Evolutionary conservation across 306 rosid species (phyloP).

Genomic region (Ammopiptanthus mongolicus): DNA sequence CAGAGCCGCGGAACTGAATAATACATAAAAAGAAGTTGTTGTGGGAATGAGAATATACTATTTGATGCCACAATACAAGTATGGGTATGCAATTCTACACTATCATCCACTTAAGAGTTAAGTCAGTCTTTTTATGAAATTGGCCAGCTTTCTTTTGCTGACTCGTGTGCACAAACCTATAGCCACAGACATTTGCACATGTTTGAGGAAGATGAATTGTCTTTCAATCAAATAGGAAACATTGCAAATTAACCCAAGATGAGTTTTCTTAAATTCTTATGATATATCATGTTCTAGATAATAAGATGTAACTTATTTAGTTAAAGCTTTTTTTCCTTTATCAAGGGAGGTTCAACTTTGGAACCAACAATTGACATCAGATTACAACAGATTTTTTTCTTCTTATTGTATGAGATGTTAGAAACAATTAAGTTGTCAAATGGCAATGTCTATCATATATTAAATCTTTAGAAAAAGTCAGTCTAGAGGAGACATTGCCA

Average conservation of each 20-base stretch:
- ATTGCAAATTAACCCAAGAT: conserved; percentile 2
- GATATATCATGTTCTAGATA: not conserved
- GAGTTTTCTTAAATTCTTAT: too few relatives aligned
- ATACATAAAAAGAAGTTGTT: conserved; percentile 6
- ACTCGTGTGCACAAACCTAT: not conserved
- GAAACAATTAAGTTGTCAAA: conserved; percentile 1
- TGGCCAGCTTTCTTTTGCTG: not conserved
- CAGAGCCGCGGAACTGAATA: conserved; percentile 71
- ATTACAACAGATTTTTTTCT: not conserved
- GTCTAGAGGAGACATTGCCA: not conserved
- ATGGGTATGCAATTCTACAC: conserved; percentile 13
- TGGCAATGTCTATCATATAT: not conserved
- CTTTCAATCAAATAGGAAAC: not conserved
- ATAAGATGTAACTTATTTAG: conserved; percentile 11
- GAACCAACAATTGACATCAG: not conserved
- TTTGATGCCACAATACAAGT: not conserved
- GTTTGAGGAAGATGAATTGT: not conserved
- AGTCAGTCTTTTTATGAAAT: not conserved
- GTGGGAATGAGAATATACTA: not conserved
- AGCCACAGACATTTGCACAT: not conserved
- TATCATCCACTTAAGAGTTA: conserved; percentile 3
- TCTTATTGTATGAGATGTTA: not conserved
- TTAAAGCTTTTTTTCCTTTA: not conserved
- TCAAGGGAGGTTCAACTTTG: not conserved
- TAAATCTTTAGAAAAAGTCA: not conserved